Evolutionary conservation across 441 rosid species (phyloP).

Genomic region (Euphorbia neoarborescens): DNA sequence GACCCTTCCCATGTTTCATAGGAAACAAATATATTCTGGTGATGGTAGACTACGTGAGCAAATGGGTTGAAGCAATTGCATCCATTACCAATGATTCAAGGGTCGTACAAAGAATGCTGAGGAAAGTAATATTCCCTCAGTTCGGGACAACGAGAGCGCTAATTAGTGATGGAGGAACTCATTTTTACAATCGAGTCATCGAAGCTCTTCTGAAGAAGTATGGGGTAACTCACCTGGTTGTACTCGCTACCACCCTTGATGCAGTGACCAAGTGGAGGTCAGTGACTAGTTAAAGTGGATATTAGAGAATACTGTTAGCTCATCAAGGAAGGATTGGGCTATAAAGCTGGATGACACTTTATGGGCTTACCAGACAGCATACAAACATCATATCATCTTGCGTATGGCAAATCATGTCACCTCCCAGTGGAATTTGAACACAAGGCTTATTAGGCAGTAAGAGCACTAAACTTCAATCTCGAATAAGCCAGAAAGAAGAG

Average conservation of each 20-base stretch:
- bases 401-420: too few relatives aligned
- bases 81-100: background rate
- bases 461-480: too few relatives aligned
- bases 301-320: background rate
- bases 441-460: too few relatives aligned
- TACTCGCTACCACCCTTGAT: too few relatives aligned
- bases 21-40: background rate
- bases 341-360: too few relatives aligned
- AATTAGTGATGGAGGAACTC: background rate
- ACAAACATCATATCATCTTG: too few relatives aligned
- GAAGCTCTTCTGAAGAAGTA: background rate
- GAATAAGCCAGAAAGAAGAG: too few relatives aligned
- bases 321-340: too few relatives aligned
- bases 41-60: background rate
- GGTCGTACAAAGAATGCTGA: background rate
- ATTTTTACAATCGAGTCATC: background rate
- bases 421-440: too few relatives aligned
- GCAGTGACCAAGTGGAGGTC: background rate
- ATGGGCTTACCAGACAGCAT: too few relatives aligned
- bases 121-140: background rate
- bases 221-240: background rate
- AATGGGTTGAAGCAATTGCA: background rate
- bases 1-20: background rate
- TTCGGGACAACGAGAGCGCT: background rate
- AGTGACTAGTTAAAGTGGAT: background rate